A percentile compares a stretch with the other conserved stretches of the same genome.
Evolutionary conservation across 805 yeast species (phyloP).

Genomic region (Jamesozyma piceae): DNA sequence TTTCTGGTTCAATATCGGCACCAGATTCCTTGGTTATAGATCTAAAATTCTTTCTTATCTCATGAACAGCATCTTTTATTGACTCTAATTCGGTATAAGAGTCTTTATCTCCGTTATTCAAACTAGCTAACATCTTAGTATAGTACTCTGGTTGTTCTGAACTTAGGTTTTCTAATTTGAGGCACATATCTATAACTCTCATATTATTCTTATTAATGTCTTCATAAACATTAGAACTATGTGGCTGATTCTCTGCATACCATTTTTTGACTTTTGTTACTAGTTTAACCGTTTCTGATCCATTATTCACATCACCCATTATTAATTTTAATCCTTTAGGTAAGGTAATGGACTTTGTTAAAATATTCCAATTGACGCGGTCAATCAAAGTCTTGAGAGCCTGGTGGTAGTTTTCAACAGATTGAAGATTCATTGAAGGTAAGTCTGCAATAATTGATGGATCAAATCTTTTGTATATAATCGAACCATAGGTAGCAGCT

Average conservation of each 20-base stretch:
- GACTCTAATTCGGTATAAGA: constrained; percentile 23
- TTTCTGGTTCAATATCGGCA: constrained; percentile 80
- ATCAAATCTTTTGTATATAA: constrained; percentile 66
- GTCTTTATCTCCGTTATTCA: constrained; percentile 7
- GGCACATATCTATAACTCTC: constrained; percentile 42
- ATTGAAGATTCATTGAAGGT: constrained; percentile 14
- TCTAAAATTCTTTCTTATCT: constrained; percentile 51
- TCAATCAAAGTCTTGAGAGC: constrained; percentile 34
- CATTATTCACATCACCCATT: constrained; percentile 91
- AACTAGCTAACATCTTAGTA: constrained; percentile 14
- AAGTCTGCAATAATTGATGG: constrained; percentile 42
- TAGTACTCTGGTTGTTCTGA: constrained; percentile 32
- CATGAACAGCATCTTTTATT: constrained; percentile 34
- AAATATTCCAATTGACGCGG: constrained; percentile 50
- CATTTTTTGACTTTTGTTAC: constrained; percentile 69
- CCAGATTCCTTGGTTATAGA: constrained; percentile 54
- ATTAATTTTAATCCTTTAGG: constrained; percentile 63
- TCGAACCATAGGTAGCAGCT: constrained; percentile 86
- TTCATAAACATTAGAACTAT: constrained; percentile 44
- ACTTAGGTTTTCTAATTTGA: constrained; percentile 31
- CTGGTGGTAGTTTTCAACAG: constrained; percentile 17
- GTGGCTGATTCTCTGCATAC: constrained; percentile 45
- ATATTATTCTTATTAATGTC: constrained; percentile 51
- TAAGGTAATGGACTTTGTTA: constrained; percentile 44
- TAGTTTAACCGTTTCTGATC: constrained; percentile 89